phyloP scores from a whole-genome alignment of 371 early-diverging fungal genomes.

The Conidiobolus incongruus region DNA sequence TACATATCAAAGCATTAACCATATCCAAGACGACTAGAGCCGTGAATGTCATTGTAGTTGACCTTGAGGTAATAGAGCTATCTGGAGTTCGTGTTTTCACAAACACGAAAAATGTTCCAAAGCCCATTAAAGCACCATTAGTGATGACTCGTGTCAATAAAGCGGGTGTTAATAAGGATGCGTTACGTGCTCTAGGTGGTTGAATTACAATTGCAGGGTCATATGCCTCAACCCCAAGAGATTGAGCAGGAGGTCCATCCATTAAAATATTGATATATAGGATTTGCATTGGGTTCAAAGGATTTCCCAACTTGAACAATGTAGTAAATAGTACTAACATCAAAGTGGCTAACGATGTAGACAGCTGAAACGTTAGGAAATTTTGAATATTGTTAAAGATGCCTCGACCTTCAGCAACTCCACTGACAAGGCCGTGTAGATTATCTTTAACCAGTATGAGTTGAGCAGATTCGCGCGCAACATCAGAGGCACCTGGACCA shows the following conservation, averaged over 20 bases:
- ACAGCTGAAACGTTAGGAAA: constrained; percentile 72
- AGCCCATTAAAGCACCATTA: not conserved
- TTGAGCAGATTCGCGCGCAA: constrained; percentile 77
- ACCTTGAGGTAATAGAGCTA: too few relatives aligned
- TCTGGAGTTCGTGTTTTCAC: too few relatives aligned
- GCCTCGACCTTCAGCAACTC: constrained; percentile 80
- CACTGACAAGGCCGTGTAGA: constrained; percentile 54
- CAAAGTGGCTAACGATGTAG: constrained; percentile 64
- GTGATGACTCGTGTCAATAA: constrained; percentile 29
- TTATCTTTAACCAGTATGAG: constrained; percentile 82
- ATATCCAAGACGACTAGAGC: constrained; percentile 89
- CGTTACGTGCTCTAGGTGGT: constrained; percentile 58
- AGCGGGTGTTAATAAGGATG: constrained; percentile 50
- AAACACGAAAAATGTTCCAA: not conserved
- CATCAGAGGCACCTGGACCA: constrained; percentile 69
- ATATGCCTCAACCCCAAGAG: constrained; percentile 65
- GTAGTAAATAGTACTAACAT: constrained; percentile 71
- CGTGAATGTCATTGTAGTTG: constrained; percentile 59
- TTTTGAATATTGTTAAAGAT: constrained; percentile 86
- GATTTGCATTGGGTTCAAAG: constrained; percentile 93
- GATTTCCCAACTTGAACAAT: constrained; percentile 64
- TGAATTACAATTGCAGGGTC: constrained; percentile 62
- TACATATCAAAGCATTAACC: constrained; percentile 83
- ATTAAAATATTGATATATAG: constrained; percentile 89
- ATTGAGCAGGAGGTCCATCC: constrained; percentile 87